Base-by-base conservation (phyloP, 2,329 filamentous ascomycete species). In the Pseudocercospora fijiensis region DNA sequence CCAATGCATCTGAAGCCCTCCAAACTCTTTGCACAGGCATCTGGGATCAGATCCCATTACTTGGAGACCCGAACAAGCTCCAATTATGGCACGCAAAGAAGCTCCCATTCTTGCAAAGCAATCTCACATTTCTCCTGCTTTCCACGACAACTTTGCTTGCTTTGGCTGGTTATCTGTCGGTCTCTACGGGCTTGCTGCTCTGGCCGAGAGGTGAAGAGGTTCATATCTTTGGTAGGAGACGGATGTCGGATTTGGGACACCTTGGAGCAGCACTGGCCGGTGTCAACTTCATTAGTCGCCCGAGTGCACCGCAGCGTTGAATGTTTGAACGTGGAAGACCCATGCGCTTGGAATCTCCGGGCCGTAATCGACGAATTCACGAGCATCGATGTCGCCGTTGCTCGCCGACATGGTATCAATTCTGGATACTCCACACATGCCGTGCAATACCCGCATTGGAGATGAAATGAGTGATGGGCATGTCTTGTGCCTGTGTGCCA, bases 251-350 rank as follows among this genome's bases (percentile, higher is more conserved):
- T 57, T 76, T 73, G 55, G 75, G 75, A 4, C 72, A 74, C 62
- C 67, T 76, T 10, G 75, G 75, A 11, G 72, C 73, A 57, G 74
- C 75, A 16, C 63, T 77, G 30, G 71, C 73, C n/a, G 73, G 72
- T 18, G 57, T 75, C 11, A 67, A 56, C 24, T 55, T 73, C 11
- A 47, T 74, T n/a, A 62, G 69, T 10, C 59, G 63, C 24, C 66
- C 69, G 41, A 57, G 61, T 37, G 64, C 47, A 13, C 59, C 24
- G 4, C n/a, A 56, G 27, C n/a, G 53, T 37, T 56, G 53, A 56
- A 18, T 11, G 18, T 18, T 16, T 13, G 11, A 26, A 10, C 8
- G 4, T n/a, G 20, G 11, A 41, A n/a, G 37, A 2, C 16, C 37
- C 18, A n/a, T 18, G 16, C 18, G 16, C 7, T 8, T 41, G 16